Conservation (phyloP, 345 rosid genomes). For the Xanthoceras sorbifolium region DNA sequence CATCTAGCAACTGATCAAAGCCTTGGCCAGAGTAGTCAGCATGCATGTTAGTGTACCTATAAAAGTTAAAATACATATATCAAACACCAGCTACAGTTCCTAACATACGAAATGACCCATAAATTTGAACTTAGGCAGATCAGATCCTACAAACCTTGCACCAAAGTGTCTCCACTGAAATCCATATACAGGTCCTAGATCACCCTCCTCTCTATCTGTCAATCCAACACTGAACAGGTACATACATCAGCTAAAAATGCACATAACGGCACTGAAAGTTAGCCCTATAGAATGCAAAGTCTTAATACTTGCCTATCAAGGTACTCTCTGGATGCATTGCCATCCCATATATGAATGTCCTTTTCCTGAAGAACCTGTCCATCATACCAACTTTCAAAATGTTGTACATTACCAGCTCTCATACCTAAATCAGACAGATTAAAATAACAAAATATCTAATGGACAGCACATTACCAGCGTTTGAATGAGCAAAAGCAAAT, state of each 20-base stretch:
- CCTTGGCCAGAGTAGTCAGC: slow-evolving; percentile 94
- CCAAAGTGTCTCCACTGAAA: slow-evolving; percentile 99
- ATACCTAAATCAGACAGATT: not conserved
- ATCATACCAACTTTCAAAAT: slow-evolving; percentile 17
- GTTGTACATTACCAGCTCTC: not conserved
- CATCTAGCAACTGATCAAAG: slow-evolving; percentile 91
- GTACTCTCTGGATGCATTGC: slow-evolving; percentile 90
- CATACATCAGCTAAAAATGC: slow-evolving; percentile 15
- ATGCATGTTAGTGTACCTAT: slow-evolving; percentile 93
- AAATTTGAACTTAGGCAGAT: slow-evolving; percentile 4
- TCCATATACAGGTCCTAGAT: slow-evolving; percentile 94
- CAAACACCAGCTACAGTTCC: not conserved
- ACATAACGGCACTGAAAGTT: slow-evolving; percentile 1
- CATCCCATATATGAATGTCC: slow-evolving; percentile 94
- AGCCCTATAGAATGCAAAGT: not conserved
- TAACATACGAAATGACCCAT: not conserved
- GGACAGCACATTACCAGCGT: not conserved
- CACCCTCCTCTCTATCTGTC: slow-evolving; percentile 87
- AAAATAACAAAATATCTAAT: not conserved
- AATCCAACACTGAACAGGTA: slow-evolving; percentile 66
- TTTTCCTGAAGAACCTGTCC: slow-evolving; percentile 89
- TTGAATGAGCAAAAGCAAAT: not conserved
- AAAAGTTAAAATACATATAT: slow-evolving; percentile 1
- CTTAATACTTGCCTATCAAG: slow-evolving; percentile 66
- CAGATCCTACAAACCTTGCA: slow-evolving; percentile 61